Evolutionary conservation across 169 alveolate genomes (phyloP).

Genomic region (Plasmodium yoelii): DNA sequence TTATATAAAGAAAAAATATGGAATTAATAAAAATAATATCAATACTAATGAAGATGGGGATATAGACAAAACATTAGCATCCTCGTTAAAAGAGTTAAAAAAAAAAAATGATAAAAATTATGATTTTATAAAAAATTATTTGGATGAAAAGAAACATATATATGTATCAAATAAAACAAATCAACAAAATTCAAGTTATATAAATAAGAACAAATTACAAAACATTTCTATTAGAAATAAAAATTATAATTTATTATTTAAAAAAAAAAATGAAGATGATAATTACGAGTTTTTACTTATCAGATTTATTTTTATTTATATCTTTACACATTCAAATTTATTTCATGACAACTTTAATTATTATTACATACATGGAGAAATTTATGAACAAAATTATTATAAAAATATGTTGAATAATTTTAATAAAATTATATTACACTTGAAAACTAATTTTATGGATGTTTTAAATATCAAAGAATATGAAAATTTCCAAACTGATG

Average conservation of each 20-base stretch:
- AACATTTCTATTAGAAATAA: not conserved
- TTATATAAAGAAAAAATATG: constrained; percentile 44
- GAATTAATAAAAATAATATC: not conserved
- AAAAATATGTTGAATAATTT: constrained; percentile 18
- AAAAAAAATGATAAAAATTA: constrained; percentile 35
- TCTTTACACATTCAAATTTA: constrained; percentile 36
- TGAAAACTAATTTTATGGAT: constrained; percentile 36
- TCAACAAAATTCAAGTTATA: not conserved
- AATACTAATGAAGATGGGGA: not conserved
- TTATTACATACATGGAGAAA: constrained; percentile 9
- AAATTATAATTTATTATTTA: constrained; percentile 8
- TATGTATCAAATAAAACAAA: not conserved
- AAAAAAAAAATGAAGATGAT: constrained; percentile 54
- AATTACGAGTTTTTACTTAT: constrained; percentile 38
- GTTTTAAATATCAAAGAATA: constrained; percentile 8
- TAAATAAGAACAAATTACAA: not conserved
- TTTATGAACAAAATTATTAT: not conserved
- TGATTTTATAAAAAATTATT: constrained; percentile 16
- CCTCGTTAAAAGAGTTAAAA: not conserved
- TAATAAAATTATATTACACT: constrained; percentile 34
- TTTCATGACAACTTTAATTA: constrained; percentile 32
- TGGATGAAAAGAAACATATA: not conserved
- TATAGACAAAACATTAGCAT: too few relatives aligned
- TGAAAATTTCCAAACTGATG: not conserved
- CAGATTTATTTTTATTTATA: constrained; percentile 44